Conservation (phyloP, 2,329 filamentous ascomycete genomes). For the Penicillium frequentans region DNA sequence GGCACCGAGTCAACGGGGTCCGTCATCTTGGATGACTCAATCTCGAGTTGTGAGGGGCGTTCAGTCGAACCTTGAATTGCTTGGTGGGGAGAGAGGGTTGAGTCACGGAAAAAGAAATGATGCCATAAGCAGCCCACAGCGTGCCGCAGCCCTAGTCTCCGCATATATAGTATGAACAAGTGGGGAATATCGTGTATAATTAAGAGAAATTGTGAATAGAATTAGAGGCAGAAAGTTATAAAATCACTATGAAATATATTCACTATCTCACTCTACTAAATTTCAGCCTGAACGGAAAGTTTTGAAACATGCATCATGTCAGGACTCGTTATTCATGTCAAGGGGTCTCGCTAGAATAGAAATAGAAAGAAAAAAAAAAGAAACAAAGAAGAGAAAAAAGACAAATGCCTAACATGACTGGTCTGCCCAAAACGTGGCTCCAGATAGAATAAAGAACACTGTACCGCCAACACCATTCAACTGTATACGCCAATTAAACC, state of each 20-base stretch:
- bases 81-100: slow-evolving; percentile 31
- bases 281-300: neutral
- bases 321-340: slow-evolving; percentile 25
- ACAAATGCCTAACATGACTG: neutral
- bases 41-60: slow-evolving; percentile 18
- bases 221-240: too few relatives aligned
- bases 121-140: slow-evolving; percentile 34
- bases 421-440: slow-evolving; percentile 5
- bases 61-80: slow-evolving; percentile 26
- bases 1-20: slow-evolving; percentile 25
- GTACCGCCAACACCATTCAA: slow-evolving; percentile 14
- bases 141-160: slow-evolving; percentile 27
- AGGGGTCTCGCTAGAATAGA: slow-evolving; percentile 21
- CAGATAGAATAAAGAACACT: slow-evolving; percentile 11
- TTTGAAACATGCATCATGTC: slow-evolving; percentile 11
- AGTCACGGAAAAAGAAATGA: slow-evolving; percentile 35
- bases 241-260: too few relatives aligned
- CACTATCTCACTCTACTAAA: neutral
- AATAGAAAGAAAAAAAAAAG: slow-evolving; percentile 12
- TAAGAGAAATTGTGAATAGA: too few relatives aligned
- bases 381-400: neutral
- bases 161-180: slow-evolving; percentile 5
- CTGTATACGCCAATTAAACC: slow-evolving; percentile 13
- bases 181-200: neutral
- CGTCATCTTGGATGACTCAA: slow-evolving; percentile 27